Percentiles rank a stretch among this genome's conserved stretches.
Conservation (phyloP, 352 stramenopile genomes). For the Phytophthora vignae region DNA sequence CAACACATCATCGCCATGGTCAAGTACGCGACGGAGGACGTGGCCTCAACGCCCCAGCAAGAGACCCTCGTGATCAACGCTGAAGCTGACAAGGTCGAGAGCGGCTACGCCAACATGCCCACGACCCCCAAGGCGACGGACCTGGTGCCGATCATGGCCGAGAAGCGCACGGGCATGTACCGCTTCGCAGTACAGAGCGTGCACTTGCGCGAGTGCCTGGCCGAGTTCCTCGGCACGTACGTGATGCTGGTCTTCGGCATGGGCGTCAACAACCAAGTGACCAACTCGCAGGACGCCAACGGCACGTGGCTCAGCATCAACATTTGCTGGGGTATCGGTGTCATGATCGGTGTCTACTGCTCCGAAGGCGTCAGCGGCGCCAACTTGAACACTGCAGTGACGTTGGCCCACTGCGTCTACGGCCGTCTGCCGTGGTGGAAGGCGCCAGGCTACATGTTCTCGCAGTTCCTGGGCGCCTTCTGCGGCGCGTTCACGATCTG, state of each 20-base stretch:
- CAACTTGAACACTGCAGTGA: constrained; percentile 65
- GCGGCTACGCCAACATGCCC: constrained; percentile 29
- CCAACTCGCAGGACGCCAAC: constrained; percentile 46
- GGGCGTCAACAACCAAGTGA: constrained; percentile 67
- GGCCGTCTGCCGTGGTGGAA: constrained; percentile 53
- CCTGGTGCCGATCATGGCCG: background rate
- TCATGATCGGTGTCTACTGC: constrained; percentile 58
- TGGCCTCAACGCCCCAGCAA: constrained; percentile 29
- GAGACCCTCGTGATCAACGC: constrained; percentile 37
- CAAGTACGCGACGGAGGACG: constrained; percentile 27
- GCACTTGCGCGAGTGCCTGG: constrained; percentile 44
- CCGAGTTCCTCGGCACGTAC: constrained; percentile 44
- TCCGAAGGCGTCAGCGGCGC: constrained; percentile 35
- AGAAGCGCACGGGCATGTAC: background rate
- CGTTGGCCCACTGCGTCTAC: constrained; percentile 52
- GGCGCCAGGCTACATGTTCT: constrained; percentile 48
- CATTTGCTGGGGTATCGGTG: constrained; percentile 53
- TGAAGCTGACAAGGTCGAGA: constrained; percentile 22
- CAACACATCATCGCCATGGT: constrained; percentile 16
- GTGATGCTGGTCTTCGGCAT: constrained; percentile 60
- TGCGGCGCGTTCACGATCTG: constrained; percentile 46
- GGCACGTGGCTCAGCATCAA: constrained; percentile 70
- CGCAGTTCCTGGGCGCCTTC: constrained; percentile 54
- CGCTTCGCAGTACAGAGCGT: constrained; percentile 27
- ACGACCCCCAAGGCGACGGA: constrained; percentile 20